Conservation (phyloP, 306 rosid species). For the Lathyrus tuberosus region DNA sequence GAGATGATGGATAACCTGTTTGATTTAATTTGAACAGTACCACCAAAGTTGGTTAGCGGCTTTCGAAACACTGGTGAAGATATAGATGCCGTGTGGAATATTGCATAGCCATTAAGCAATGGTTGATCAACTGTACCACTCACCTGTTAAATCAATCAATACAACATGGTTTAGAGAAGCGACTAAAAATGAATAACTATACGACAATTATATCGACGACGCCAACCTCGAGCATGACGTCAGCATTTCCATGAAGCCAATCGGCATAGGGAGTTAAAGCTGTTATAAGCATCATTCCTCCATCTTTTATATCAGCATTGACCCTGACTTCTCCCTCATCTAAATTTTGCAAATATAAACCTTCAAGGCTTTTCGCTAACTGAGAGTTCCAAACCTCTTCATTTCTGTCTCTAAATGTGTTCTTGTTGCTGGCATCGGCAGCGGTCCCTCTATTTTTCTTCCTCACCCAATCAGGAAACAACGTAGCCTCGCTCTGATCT, state of each 20-base stretch:
- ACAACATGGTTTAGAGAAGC: conserved; percentile 30
- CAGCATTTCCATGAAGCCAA: conserved; percentile 97
- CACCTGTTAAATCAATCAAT: conserved; percentile 59
- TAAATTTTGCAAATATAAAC: conserved; percentile 74
- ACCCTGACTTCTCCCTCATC: conserved; percentile 88
- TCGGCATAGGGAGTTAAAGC: conserved; percentile 86
- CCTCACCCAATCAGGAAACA: conserved; percentile 75
- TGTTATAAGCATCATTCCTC: conserved; percentile 94
- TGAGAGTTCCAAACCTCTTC: conserved; percentile 78
- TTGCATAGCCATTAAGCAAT: conserved; percentile 83
- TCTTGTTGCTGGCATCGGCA: conserved; percentile 57
- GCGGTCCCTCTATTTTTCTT: conserved; percentile 52
- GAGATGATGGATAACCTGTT: conserved; percentile 82
- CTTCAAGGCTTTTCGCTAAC: conserved; percentile 84
- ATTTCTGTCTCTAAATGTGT: conserved; percentile 65
- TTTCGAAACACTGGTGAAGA: conserved; percentile 85
- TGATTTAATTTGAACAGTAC: conserved; percentile 79
- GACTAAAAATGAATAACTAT: conserved; percentile 13
- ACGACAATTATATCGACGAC: conserved; percentile 28
- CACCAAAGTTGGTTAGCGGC: conserved; percentile 82
- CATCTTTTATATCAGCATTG: conserved; percentile 90
- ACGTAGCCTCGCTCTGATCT: conserved; percentile 52
- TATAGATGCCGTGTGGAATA: conserved; percentile 84
- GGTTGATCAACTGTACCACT: conserved; percentile 93
- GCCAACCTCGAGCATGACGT: conserved; percentile 81